Evolutionary conservation across 1,139 yeast species (phyloP).

Genomic region (Suhomyces atakaporum): DNA sequence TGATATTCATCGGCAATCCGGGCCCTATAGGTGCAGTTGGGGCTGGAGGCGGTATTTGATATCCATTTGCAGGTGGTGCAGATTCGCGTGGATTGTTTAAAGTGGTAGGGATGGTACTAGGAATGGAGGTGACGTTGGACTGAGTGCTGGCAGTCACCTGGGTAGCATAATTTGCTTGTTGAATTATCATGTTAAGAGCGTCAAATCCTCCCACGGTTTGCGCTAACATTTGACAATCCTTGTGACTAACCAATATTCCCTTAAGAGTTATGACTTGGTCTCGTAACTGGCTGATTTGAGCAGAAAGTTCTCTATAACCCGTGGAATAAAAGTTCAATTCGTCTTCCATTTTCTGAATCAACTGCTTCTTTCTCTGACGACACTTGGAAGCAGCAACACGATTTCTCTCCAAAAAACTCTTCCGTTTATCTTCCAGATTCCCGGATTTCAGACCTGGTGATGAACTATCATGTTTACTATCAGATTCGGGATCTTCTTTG

Average conservation of each 20-base stretch:
- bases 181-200: constrained; percentile 33
- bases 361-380: constrained; percentile 90
- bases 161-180: constrained; percentile 34
- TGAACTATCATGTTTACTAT: not conserved
- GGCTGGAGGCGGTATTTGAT: constrained; percentile 13
- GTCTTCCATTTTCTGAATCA: constrained; percentile 78
- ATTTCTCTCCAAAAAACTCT: constrained; percentile 83
- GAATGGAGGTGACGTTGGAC: constrained; percentile 26
- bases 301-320: constrained; percentile 69
- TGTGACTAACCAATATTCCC: constrained; percentile 38
- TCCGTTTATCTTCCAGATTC: constrained; percentile 63
- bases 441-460: not conserved
- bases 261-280: constrained; percentile 60
- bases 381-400: constrained; percentile 95
- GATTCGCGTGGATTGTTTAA: constrained; percentile 18
- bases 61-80: constrained; percentile 1
- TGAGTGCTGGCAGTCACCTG: constrained; percentile 23
- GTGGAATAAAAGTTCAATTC: constrained; percentile 68
- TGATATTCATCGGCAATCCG: constrained; percentile 9
- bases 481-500: constrained; percentile 12
- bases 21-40: constrained; percentile 11
- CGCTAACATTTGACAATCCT: constrained; percentile 39
- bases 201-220: constrained; percentile 43
- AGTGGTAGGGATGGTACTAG: constrained; percentile 39
- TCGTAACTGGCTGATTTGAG: constrained; percentile 57